Conservation (phyloP, 306 rosid genomes). For the Citrullus colocynthis region DNA sequence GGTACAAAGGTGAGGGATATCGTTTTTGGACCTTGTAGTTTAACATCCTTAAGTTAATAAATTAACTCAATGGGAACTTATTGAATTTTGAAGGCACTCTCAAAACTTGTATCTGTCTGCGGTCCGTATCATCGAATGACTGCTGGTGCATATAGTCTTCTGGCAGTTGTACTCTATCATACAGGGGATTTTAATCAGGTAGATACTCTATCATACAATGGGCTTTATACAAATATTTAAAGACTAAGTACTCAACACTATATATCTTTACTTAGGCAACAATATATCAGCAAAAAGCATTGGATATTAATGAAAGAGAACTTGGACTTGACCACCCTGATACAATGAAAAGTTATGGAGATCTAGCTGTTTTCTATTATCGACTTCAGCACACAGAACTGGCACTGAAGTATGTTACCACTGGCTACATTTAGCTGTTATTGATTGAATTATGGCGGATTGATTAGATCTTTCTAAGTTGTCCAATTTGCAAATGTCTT, state of each 20-base stretch:
- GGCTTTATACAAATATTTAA: background rate
- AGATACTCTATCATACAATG: background rate
- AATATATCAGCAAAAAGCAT: slow-evolving; percentile 91
- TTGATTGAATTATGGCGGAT: background rate
- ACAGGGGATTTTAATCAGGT: slow-evolving; percentile 96
- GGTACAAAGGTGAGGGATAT: slow-evolving; percentile 70
- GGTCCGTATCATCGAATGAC: slow-evolving; percentile 99
- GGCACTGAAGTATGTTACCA: slow-evolving; percentile 69
- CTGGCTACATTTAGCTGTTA: background rate
- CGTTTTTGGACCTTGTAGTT: background rate
- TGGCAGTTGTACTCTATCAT: slow-evolving; percentile 92
- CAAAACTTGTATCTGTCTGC: slow-evolving; percentile 79
- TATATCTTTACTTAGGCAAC: slow-evolving; percentile 46
- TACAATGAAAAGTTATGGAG: slow-evolving; percentile 98
- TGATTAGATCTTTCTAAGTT: background rate
- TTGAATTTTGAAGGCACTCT: slow-evolving; percentile 60
- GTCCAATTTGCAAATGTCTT: background rate
- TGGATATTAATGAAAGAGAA: slow-evolving; percentile 96
- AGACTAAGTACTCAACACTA: background rate
- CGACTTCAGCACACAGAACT: slow-evolving; percentile 96
- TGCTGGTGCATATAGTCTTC: slow-evolving; percentile 96
- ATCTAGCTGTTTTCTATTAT: slow-evolving; percentile 95
- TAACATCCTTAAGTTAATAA: background rate
- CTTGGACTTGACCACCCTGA: slow-evolving; percentile 99
- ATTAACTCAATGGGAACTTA: slow-evolving; percentile 12